Evolutionary conservation across 1,139 yeast genomes (phyloP).

Genomic region (Suzukiozyma palmioleophila): DNA sequence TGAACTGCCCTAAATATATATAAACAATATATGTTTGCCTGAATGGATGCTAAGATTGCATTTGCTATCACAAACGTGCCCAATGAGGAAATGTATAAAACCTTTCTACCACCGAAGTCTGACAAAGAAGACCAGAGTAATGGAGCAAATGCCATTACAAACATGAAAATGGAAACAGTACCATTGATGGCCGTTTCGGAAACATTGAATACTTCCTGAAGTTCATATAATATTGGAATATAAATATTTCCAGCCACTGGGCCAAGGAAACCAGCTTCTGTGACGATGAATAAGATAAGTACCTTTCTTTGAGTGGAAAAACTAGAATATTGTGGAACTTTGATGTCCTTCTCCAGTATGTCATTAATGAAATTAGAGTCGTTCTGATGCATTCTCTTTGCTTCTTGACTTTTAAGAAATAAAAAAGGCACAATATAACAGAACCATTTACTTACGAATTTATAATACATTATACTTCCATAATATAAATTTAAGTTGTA

Average conservation of each 20-base stretch:
- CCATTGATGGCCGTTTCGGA: constrained; percentile 49
- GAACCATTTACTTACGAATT: not conserved
- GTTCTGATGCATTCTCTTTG: not conserved
- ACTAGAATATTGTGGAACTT: constrained; percentile 8
- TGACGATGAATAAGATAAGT: constrained; percentile 31
- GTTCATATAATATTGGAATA: constrained; percentile 50
- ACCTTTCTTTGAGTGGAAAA: constrained; percentile 14
- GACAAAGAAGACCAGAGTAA: constrained; percentile 54
- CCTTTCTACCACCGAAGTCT: constrained; percentile 55
- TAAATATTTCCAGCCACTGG: constrained; percentile 60
- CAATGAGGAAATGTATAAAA: constrained; percentile 43
- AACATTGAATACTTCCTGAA: constrained; percentile 37
- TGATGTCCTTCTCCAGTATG: not conserved
- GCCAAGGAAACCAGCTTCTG: constrained; percentile 52
- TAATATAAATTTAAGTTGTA: not conserved
- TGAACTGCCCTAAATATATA: constrained; percentile 44
- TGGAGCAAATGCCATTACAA: constrained; percentile 50
- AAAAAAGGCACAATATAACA: not conserved
- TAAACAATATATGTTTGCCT: constrained; percentile 42
- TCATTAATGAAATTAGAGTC: not conserved
- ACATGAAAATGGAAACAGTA: constrained; percentile 59
- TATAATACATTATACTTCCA: not conserved
- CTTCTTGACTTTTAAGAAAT: not conserved
- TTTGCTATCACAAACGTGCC: constrained; percentile 42
- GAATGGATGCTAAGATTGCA: constrained; percentile 44